Evolutionary conservation across 2,329 filamentous ascomycete species (phyloP).

Genomic region (Paecilomyces sp.): DNA sequence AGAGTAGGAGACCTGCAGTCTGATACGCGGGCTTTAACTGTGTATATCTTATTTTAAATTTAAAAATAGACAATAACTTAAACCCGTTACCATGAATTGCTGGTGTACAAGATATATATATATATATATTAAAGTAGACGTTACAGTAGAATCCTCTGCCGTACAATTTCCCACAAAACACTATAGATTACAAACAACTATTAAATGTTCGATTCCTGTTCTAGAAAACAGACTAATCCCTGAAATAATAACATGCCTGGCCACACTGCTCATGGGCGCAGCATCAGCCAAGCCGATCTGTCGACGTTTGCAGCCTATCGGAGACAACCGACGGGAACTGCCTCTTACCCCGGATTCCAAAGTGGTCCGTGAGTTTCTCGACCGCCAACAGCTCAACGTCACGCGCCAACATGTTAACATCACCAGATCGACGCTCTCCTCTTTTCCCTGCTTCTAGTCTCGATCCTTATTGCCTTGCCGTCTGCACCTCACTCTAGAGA

Average conservation of each 20-base stretch:
- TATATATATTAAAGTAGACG: background rate
- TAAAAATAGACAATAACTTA: background rate
- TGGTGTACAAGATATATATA: background rate
- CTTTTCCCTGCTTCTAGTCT: background rate
- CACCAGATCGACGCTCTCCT: background rate
- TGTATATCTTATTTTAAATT: background rate
- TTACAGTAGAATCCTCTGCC: background rate
- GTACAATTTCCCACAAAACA: no score
- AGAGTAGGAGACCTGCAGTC: background rate
- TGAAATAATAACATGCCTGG: no score
- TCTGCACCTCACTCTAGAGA: background rate
- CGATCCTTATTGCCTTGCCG: background rate
- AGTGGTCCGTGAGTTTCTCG: background rate
- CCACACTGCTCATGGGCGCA: no score
- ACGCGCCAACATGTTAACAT: background rate
- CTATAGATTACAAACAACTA: no score
- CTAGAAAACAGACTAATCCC: background rate
- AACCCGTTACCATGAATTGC: background rate
- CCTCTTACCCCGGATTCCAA: slow-evolving; percentile 2
- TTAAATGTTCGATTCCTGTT: no score
- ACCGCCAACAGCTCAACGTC: background rate
- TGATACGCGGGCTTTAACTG: background rate
- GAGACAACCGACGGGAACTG: background rate
- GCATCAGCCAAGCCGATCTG: no score
- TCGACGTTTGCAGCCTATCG: background rate